phyloP scores from a whole-genome alignment of 2,329 filamentous ascomycete species.

The Phymatotrichopsis omnivora region DNA sequence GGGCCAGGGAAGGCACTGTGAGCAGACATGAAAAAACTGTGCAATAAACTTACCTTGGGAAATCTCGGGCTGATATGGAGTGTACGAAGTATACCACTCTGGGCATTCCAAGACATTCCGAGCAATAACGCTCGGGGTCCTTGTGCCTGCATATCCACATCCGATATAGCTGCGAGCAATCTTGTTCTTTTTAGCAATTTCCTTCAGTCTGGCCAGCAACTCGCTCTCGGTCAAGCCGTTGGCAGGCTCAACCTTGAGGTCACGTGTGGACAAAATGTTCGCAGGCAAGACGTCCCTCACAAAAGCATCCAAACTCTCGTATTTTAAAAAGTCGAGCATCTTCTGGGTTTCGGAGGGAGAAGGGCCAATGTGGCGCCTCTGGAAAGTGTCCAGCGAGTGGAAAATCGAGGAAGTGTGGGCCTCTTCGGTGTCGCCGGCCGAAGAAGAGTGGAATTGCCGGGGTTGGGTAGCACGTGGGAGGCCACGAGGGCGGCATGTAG shows the following conservation, averaged over 20 bases:
- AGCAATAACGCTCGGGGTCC: conserved; percentile 81
- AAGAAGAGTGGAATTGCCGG: conserved; percentile 14
- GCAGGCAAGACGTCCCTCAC: conserved; percentile 72
- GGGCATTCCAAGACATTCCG: conserved; percentile 87
- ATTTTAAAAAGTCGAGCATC: conserved; percentile 64
- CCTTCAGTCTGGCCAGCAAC: conserved; percentile 45
- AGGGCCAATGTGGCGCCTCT: conserved; percentile 78
- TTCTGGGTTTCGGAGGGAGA: conserved; percentile 55
- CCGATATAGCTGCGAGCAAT: conserved; percentile 65
- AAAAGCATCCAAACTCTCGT: conserved; percentile 68
- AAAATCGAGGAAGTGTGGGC: conserved; percentile 32
- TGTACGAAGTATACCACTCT: conserved; percentile 97
- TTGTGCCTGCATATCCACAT: conserved; percentile 77
- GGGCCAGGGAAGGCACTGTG: too few species aligned
- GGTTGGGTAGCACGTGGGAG: background rate
- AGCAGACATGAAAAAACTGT: background rate
- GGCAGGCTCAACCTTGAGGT: conserved; percentile 46
- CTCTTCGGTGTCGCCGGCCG: conserved; percentile 20
- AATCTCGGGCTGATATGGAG: conserved; percentile 94
- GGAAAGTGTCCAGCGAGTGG: conserved; percentile 47
- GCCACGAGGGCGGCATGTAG: conserved; percentile 3
- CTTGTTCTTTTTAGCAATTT: conserved; percentile 52
- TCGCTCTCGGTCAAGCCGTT: conserved; percentile 50
- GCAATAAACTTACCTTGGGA: conserved; percentile 54
- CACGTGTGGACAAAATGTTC: conserved; percentile 60